Percentiles rank a stretch among this genome's conserved stretches.
Evolutionary conservation across 495 filamentous ascomycete genomes (phyloP).

Genomic region (Durotheca rogersii): DNA sequence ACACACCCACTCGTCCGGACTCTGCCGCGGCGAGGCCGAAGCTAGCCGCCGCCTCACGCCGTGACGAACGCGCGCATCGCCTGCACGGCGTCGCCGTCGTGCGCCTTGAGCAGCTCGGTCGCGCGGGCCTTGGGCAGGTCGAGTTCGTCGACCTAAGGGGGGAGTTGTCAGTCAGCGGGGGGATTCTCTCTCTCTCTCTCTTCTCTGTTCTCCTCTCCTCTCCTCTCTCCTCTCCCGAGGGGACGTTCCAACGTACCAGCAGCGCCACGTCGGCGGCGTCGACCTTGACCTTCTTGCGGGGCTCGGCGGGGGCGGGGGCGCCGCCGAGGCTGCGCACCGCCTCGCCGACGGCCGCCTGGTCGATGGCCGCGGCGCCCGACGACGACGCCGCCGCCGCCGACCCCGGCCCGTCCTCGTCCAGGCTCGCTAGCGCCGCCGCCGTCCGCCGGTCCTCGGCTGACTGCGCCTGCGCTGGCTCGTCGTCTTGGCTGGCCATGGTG

Average conservation of each 20-base stretch:
- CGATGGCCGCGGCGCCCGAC: constrained; percentile 59
- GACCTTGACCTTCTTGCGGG: constrained; percentile 52
- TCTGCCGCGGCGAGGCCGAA: too few species aligned
- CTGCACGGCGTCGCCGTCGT: constrained; percentile 73
- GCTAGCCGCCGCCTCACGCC: too few species aligned
- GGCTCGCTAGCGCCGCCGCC: constrained; percentile 76
- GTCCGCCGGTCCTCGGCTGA: constrained; percentile 87
- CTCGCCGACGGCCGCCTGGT: constrained; percentile 79
- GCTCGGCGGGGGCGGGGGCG: constrained; percentile 43
- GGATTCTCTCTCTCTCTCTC: constrained; percentile 3
- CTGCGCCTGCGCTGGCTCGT: too few species aligned
- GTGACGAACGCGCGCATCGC: constrained; percentile 63
- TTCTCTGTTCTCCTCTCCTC: neutral
- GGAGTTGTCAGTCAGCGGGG: neutral
- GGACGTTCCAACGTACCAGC: constrained; percentile 45
- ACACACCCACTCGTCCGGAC: too few species aligned
- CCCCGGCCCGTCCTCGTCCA: too few species aligned
- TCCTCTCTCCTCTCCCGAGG: neutral
- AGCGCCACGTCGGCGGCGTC: constrained; percentile 48
- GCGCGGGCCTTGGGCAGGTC: constrained; percentile 78
- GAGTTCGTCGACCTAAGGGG: constrained; percentile 69
- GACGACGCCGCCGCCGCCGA: constrained; percentile 57
- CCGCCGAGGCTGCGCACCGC: constrained; percentile 72
- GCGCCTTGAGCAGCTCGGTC: constrained; percentile 75
- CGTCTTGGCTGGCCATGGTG: too few species aligned